Conservation (phyloP, 441 rosid genomes). For the Sinapis alba region DNA sequence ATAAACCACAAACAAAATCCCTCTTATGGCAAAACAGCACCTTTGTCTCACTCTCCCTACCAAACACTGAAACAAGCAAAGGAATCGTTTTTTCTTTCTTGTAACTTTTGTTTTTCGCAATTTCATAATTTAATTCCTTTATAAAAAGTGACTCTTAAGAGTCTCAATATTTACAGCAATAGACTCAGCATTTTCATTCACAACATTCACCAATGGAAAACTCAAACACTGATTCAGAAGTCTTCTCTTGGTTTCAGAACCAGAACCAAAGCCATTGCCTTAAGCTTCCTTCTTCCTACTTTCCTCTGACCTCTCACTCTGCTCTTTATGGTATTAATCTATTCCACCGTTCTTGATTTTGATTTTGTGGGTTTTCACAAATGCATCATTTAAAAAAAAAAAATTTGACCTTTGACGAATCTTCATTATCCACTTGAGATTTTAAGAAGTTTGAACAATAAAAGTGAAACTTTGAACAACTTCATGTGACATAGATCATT, state of each 20-base stretch:
- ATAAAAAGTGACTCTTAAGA: conserved; percentile 23
- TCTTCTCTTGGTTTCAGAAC: conserved; percentile 30
- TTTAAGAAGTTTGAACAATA: neutral
- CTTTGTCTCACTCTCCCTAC: conserved; percentile 28
- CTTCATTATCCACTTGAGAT: conserved; percentile 6
- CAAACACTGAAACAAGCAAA: conserved; percentile 32
- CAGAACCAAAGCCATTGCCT: conserved; percentile 19
- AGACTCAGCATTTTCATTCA: conserved; percentile 19
- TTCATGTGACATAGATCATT: conserved; percentile 1
- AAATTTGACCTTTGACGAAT: conserved; percentile 30
- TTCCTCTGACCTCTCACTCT: conserved; percentile 27
- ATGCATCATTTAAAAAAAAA: too few relatives aligned
- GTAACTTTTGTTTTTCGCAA: conserved; percentile 7
- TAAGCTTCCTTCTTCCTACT: conserved; percentile 16
- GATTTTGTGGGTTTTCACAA: neutral
- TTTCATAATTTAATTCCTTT: conserved; percentile 6
- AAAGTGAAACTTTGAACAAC: neutral
- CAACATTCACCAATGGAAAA: conserved; percentile 20
- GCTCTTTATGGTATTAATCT: conserved; percentile 16
- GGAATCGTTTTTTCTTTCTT: conserved; percentile 28
- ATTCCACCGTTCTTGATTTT: neutral
- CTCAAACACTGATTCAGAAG: conserved; percentile 29
- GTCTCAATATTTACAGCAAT: conserved; percentile 5
- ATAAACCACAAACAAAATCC: conserved; percentile 27
- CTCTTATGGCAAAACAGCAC: conserved; percentile 35